Percentiles rank a stretch among this genome's conserved stretches.
phyloP scores from a whole-genome alignment of 1,284 basidiomycete species.

The Apiotrichum veenhuisii region DNA sequence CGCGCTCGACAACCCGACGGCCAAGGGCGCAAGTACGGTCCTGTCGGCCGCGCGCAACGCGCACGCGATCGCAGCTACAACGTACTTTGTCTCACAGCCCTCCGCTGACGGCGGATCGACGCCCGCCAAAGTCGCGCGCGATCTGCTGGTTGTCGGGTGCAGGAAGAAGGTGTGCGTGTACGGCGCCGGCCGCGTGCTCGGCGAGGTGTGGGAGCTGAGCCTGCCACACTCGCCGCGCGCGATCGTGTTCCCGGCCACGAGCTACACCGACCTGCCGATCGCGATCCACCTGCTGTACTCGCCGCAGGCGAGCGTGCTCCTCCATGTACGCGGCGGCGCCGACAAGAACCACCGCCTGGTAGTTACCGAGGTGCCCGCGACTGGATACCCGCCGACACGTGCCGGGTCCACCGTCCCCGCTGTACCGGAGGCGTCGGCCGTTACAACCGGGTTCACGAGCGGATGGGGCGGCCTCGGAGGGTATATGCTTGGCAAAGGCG shows the following conservation, averaged over 20 bases:
- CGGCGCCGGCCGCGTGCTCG: constrained; percentile 22
- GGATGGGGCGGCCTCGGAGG: constrained; percentile 56
- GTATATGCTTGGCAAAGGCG: constrained; percentile 59
- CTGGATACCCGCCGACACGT: constrained; percentile 13
- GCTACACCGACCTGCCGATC: constrained; percentile 39
- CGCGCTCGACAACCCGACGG: constrained; percentile 60
- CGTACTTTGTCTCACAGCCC: constrained; percentile 15
- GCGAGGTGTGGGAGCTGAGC: constrained; percentile 56
- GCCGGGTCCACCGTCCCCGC: background rate
- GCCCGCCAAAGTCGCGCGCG: constrained; percentile 62
- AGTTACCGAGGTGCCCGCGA: constrained; percentile 65
- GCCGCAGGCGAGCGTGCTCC: constrained; percentile 65
- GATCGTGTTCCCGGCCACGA: constrained; percentile 39
- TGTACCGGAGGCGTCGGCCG: constrained; percentile 6
- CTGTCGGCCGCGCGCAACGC: constrained; percentile 72
- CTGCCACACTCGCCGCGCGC: constrained; percentile 78
- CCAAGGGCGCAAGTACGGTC: constrained; percentile 60
- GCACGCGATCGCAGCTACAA: constrained; percentile 66
- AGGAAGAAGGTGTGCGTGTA: constrained; percentile 75
- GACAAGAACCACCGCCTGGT: constrained; percentile 60
- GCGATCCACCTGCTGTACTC: constrained; percentile 60
- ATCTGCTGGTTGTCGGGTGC: constrained; percentile 72
- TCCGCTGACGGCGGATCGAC: constrained; percentile 39
- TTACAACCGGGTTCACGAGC: constrained; percentile 56
- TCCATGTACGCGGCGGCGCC: constrained; percentile 60